Base-by-base conservation (phyloP, 2,329 filamentous ascomycete genomes). In the Dactylellina sp. region DNA sequence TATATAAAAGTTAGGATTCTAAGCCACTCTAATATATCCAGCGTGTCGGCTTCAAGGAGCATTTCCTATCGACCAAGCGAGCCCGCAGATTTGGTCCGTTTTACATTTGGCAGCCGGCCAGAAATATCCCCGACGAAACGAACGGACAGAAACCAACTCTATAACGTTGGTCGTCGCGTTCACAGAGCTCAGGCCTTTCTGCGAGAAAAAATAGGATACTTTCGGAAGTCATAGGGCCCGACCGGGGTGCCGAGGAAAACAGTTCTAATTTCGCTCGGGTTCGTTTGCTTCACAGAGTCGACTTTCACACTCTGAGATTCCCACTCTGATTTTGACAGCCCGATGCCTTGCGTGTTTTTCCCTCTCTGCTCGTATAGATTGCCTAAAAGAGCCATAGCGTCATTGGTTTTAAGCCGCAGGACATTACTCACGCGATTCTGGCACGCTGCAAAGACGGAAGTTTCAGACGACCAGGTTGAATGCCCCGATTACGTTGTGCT, bases 101-200 rank as follows among this genome's bases (percentile, higher is more conserved):
- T 32, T 32, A 32, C 49, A 57, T 59, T 60, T 52, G 40, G 63
- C 63, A 52, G 59, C 53, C 63, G 63, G 63, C 22, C 18, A 39
- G 35, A 59, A 68, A 59, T 57, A 68, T 40, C n/a, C 28, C 62
- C 63, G 63, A 68, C 42, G 28, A 68, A 9, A 28, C 63, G 63
- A 57, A 16, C n/a, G 25, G 37, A 24, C 20, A 65, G 24, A 42
- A 5, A 4, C 20, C 56, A 49, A 50, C 40, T 16, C 16, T 57
- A 40, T 32, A 22, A 32, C 28, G 28, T 32, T n/a, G n/a, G n/a
- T n/a, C n/a, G n/a, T n/a, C n/a, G n/a, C n/a, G n/a, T n/a, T n/a
- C n/a, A n/a, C n/a, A n/a, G n/a, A n/a, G n/a, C n/a, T n/a, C n/a
- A n/a, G n/a, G n/a, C n/a, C n/a, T n/a, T n/a, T n/a, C n/a, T n/a